Evolutionary conservation across 2,329 filamentous ascomycete genomes (phyloP), one percentile per base, ranked within the genome.

Genomic region (Fusarium goolgardi): DNA sequence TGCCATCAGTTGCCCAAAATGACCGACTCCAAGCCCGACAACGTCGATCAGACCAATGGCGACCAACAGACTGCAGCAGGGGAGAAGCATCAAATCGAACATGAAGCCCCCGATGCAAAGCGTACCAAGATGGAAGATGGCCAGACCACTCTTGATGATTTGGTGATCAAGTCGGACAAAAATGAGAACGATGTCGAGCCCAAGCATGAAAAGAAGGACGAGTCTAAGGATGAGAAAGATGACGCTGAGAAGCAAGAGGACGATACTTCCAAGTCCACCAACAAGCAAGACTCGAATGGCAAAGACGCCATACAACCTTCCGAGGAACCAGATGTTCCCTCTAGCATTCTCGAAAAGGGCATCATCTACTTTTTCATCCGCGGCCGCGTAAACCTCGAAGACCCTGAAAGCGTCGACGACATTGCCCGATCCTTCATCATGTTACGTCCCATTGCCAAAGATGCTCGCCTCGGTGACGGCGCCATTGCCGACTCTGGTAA

Each of bases 341-440:
- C 85, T 1, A 84, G 73, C 50, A 88, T 97, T 25, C 83, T 96
- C 4, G 94, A 97, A 75, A 97, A 96, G 74, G 94, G 94, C 5
- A 86, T 96, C 71, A 89, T 97, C 70, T 97, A 97, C 82, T 97
- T 97, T 84, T 96, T 97, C 82, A 90, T 91, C 73, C 90, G 94
- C 20, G 88, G 89, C 10, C 89, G 93, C 15, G 92, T 97, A 37
- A 87, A 88, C 51, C 84, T 92, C 27, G 87, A 93, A 6, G 84
- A 92, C 9, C 90, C 93, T 0, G 84, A 90, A 20, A 84, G 85
- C 45, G 83, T 95, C 2, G 80, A 85, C 40, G 93, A 97, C 53
- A 86, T 97, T 49, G 88, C 91, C 41, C 90, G 93, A 49, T 93
- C 86, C 65, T 95, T 91, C 80, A 89, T 97, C 72, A 85, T 97